phyloP scores from a whole-genome alignment of 1,139 yeast genomes.

The Diutina rugosa region DNA sequence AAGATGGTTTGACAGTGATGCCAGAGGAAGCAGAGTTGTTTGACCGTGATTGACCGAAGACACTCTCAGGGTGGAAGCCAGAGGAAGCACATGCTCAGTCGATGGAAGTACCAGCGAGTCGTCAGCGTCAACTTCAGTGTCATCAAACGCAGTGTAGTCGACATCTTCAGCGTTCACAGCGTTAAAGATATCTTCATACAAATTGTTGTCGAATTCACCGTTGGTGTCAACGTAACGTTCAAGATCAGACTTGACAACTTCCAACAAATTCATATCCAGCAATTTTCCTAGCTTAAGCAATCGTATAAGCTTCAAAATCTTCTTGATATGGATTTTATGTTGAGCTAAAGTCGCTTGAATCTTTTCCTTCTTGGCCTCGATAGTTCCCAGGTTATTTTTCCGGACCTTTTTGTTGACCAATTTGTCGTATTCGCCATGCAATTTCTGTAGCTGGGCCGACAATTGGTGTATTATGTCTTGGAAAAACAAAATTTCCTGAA shows the following conservation, averaged over 20 bases:
- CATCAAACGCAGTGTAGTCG: neutral
- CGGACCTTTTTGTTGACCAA: constrained; percentile 27
- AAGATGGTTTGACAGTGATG: neutral
- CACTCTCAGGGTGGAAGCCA: neutral
- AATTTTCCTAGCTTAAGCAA: neutral
- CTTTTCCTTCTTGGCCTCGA: constrained; percentile 32
- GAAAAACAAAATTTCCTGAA: constrained; percentile 21
- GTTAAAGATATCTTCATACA: neutral
- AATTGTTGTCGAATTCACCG: neutral
- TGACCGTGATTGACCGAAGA: neutral
- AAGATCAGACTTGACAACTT: neutral
- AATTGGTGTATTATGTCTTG: constrained; percentile 19
- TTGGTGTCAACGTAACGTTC: neutral
- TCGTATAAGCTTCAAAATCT: constrained; percentile 9
- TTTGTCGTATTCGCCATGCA: constrained; percentile 23
- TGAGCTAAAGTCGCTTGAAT: constrained; percentile 21
- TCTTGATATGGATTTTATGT: constrained; percentile 28
- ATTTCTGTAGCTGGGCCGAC: constrained; percentile 21
- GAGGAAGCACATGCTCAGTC: neutral
- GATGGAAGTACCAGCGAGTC: neutral
- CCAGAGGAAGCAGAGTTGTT: neutral
- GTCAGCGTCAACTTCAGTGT: neutral
- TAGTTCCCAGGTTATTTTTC: constrained; percentile 22
- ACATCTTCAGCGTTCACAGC: constrained; percentile 1
- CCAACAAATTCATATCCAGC: neutral